Conservation (phyloP, 441 rosid genomes). For the Kokia cookei region DNA sequence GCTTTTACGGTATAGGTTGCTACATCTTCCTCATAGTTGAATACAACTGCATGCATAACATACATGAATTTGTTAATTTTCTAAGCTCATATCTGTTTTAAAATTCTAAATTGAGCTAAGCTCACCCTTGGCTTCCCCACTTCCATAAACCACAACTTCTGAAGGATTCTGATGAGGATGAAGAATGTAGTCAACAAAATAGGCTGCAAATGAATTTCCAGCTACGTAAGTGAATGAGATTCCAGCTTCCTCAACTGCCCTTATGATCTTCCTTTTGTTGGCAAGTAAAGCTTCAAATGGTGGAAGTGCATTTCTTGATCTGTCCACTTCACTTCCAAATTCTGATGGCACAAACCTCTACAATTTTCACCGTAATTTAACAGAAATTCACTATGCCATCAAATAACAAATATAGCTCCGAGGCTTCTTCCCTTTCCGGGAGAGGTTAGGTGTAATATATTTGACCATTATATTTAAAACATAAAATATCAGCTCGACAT, state of each 20-base stretch:
- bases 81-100: too few relatives aligned
- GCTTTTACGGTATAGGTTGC: too few relatives aligned
- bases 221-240: slow-evolving; percentile 31
- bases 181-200: slow-evolving; percentile 23
- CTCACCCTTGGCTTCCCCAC: neutral
- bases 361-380: neutral
- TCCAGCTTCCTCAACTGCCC: slow-evolving; percentile 34
- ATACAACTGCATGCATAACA: neutral
- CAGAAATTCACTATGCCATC: neutral
- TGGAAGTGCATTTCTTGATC: slow-evolving; percentile 22
- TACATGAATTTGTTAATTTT: neutral
- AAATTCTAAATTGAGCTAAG: neutral
- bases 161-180: neutral
- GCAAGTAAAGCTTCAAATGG: slow-evolving; percentile 27
- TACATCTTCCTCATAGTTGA: neutral
- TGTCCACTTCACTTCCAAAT: slow-evolving; percentile 35
- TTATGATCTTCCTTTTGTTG: slow-evolving; percentile 33
- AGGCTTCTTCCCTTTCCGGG: too few relatives aligned
- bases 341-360: slow-evolving; percentile 41
- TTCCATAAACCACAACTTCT: neutral
- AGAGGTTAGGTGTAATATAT: too few relatives aligned
- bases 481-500: too few relatives aligned
- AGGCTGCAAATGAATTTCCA: slow-evolving; percentile 28
- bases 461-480: too few relatives aligned
- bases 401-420: too few relatives aligned